Conservation (phyloP, 2,329 filamentous ascomycete genomes). For the Teratosphaeria zuluensis region DNA sequence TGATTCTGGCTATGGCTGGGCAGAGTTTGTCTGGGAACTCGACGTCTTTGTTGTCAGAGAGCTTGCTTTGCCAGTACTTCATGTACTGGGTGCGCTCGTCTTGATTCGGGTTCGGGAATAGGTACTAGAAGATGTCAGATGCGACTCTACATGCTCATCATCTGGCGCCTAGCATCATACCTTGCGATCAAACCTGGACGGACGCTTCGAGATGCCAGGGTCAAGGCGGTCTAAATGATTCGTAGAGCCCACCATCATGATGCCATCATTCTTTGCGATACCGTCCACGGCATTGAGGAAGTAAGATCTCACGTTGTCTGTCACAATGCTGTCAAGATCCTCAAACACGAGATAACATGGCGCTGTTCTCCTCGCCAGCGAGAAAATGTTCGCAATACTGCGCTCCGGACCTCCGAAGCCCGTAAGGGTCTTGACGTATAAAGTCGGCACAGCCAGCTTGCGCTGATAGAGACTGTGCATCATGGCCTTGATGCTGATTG, state of each 20-base stretch:
- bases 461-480: slow-evolving; percentile 54
- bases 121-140: slow-evolving; percentile 31
- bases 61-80: slow-evolving; percentile 50
- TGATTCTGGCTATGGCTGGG: slow-evolving; percentile 51
- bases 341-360: slow-evolving; percentile 65
- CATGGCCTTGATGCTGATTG: slow-evolving; percentile 60
- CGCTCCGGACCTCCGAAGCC: slow-evolving; percentile 47
- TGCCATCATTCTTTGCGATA: slow-evolving; percentile 58
- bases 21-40: slow-evolving; percentile 53
- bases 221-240: slow-evolving; percentile 53
- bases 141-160: background rate
- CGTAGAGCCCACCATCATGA: slow-evolving; percentile 45
- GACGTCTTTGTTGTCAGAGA: slow-evolving; percentile 47
- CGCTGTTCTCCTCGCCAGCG: slow-evolving; percentile 50
- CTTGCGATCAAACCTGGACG: slow-evolving; percentile 57
- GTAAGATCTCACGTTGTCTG: slow-evolving; percentile 51
- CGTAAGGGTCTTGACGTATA: slow-evolving; percentile 49
- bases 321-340: slow-evolving; percentile 59
- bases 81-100: slow-evolving; percentile 51
- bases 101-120: slow-evolving; percentile 49
- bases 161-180: background rate
- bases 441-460: slow-evolving; percentile 45
- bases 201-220: slow-evolving; percentile 53
- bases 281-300: slow-evolving; percentile 67
- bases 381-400: slow-evolving; percentile 46